phyloP scores from a whole-genome alignment of 805 yeast species.

The Yamadazyma kitorensis region DNA sequence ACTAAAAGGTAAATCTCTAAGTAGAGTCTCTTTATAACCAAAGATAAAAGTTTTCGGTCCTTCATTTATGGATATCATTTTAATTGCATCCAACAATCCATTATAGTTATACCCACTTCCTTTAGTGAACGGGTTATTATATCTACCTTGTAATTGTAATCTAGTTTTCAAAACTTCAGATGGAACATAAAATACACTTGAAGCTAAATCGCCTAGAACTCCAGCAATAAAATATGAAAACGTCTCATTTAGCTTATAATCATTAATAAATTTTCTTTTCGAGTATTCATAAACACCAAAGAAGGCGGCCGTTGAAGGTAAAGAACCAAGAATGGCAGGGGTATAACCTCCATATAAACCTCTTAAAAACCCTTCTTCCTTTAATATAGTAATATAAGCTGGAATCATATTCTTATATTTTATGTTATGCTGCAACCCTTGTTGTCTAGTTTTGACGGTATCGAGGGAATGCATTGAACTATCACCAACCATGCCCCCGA shows the following conservation, averaged over 20 bases:
- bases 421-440: conserved; percentile 71
- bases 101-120: conserved; percentile 83
- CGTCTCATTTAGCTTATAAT: conserved; percentile 70
- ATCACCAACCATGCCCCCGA: conserved; percentile 94
- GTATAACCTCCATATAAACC: conserved; percentile 92
- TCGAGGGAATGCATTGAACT: conserved; percentile 92
- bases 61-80: conserved; percentile 62
- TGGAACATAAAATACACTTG: conserved; percentile 89
- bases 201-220: conserved; percentile 87
- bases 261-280: conserved; percentile 67
- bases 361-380: conserved; percentile 78
- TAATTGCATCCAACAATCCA: conserved; percentile 69
- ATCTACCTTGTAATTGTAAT: conserved; percentile 85
- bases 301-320: conserved; percentile 93
- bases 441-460: conserved; percentile 96
- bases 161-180: conserved; percentile 93
- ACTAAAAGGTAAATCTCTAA: conserved; percentile 92
- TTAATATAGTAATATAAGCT: conserved; percentile 72
- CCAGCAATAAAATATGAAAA: conserved; percentile 81
- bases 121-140: conserved; percentile 70
- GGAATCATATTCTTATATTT: conserved; percentile 74
- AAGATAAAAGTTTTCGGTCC: conserved; percentile 75
- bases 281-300: conserved; percentile 86
- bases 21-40: conserved; percentile 92
- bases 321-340: conserved; percentile 89